phyloP scores from a whole-genome alignment of 2,329 filamentous ascomycete species.

The Dactylonectria macrodidyma region DNA sequence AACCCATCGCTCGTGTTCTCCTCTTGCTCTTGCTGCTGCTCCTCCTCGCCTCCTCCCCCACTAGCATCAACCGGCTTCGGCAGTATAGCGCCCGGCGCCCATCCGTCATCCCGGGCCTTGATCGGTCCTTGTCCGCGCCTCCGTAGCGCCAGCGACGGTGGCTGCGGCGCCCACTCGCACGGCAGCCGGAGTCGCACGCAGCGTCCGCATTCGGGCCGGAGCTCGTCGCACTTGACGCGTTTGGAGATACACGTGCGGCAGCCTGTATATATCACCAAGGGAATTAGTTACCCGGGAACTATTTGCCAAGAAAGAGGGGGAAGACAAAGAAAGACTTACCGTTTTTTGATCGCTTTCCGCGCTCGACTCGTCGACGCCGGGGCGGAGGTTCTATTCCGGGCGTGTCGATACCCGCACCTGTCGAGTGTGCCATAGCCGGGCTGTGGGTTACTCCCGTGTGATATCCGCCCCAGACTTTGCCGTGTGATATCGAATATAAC shows the following conservation, averaged over 20 bases:
- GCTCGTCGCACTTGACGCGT: slow-evolving; percentile 31
- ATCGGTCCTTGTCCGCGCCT: slow-evolving; percentile 24
- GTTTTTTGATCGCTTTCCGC: slow-evolving; percentile 22
- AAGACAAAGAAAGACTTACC: slow-evolving; percentile 9
- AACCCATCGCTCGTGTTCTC: neutral
- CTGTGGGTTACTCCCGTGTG: no score
- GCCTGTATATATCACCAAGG: slow-evolving; percentile 1
- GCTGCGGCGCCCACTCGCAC: slow-evolving; percentile 20
- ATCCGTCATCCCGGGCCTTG: slow-evolving; percentile 21
- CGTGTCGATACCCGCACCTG: no score
- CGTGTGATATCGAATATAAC: slow-evolving; percentile 9
- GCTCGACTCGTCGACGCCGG: slow-evolving; percentile 23
- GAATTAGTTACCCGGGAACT: no score
- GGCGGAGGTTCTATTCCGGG: slow-evolving; percentile 5
- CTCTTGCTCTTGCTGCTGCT: neutral
- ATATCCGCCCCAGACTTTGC: no score
- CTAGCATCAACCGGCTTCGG: neutral
- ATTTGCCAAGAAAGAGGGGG: no score
- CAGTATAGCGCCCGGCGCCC: slow-evolving; percentile 22
- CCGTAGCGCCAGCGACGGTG: slow-evolving; percentile 17
- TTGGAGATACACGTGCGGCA: slow-evolving; percentile 27
- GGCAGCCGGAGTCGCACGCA: slow-evolving; percentile 23
- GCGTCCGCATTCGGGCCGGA: slow-evolving; percentile 18
- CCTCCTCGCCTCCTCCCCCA: neutral
- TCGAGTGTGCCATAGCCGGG: no score